Percentiles rank a stretch among this genome's conserved stretches.
phyloP scores from a whole-genome alignment of 2,329 filamentous ascomycete species.

The Diaporthe australafricana region DNA sequence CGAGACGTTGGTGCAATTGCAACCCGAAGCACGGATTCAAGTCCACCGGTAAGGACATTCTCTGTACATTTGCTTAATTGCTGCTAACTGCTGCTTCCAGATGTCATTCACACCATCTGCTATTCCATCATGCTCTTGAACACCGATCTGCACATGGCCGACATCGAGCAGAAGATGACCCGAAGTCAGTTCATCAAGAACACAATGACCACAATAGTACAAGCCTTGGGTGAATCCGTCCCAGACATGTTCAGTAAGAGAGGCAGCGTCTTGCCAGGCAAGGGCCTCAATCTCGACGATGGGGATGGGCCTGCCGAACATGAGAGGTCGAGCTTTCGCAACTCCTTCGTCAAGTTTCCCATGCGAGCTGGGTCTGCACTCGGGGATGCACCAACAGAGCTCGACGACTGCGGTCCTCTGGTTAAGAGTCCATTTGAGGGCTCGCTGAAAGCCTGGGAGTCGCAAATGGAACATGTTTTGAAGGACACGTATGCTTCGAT shows the following conservation, averaged over 20 bases:
- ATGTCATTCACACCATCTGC: conserved; percentile 96
- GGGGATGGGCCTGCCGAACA: conserved; percentile 50
- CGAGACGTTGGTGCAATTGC: conserved; percentile 91
- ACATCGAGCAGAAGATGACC: conserved; percentile 98
- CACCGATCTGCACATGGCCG: conserved; percentile 93
- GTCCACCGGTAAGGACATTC: conserved; percentile 72
- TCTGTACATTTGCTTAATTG: not conserved
- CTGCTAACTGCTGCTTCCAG: conserved; percentile 53
- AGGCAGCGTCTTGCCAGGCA: conserved; percentile 64
- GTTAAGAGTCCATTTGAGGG: conserved; percentile 83
- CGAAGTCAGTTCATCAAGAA: conserved; percentile 95
- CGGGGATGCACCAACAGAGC: conserved; percentile 51
- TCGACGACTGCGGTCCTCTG: conserved; percentile 77
- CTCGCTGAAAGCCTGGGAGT: conserved; percentile 83
- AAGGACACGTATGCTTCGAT: conserved; percentile 95
- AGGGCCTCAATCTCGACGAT: conserved; percentile 45
- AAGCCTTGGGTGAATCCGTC: conserved; percentile 79
- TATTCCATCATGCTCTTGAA: conserved; percentile 96
- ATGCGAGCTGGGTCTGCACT: conserved; percentile 57
- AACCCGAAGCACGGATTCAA: conserved; percentile 96
- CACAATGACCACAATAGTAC: conserved; percentile 88
- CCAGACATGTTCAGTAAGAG: conserved; percentile 72
- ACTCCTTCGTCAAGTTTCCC: conserved; percentile 62
- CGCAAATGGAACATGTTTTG: conserved; percentile 88
- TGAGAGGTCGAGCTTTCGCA: conserved; percentile 54